Evolutionary conservation across 2,329 filamentous ascomycete genomes (phyloP).

Genomic region (Cladophialophora yegresii): DNA sequence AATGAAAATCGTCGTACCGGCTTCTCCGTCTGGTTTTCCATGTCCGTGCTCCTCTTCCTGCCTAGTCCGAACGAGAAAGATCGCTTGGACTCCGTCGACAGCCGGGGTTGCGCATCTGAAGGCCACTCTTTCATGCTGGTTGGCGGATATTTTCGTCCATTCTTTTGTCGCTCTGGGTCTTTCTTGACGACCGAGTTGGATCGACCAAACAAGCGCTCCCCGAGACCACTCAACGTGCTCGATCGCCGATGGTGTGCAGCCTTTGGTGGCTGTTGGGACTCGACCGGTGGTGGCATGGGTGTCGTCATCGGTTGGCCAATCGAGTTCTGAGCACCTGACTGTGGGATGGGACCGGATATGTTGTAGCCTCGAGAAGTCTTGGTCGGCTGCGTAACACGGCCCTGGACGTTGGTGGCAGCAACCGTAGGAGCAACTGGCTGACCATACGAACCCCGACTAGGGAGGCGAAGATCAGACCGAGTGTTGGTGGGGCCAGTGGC

Average conservation of each 20-base stretch:
- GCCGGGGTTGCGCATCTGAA: slow-evolving; percentile 57
- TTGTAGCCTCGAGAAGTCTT: slow-evolving; percentile 65
- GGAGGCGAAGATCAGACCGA: slow-evolving; percentile 57
- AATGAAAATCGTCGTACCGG: slow-evolving; percentile 68
- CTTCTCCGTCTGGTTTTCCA: slow-evolving; percentile 63
- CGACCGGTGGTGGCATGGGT: slow-evolving; percentile 57
- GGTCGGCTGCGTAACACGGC: slow-evolving; percentile 80
- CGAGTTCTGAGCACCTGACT: slow-evolving; percentile 55
- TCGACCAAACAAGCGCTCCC: slow-evolving; percentile 81
- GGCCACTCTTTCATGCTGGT: slow-evolving; percentile 80
- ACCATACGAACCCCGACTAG: slow-evolving; percentile 78
- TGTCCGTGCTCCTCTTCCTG: slow-evolving; percentile 71
- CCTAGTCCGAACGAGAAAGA: slow-evolving; percentile 70
- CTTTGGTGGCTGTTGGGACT: slow-evolving; percentile 46
- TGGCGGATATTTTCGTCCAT: slow-evolving; percentile 75
- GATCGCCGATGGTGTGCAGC: slow-evolving; percentile 64
- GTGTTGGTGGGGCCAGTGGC: slow-evolving; percentile 47
- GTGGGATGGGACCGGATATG: slow-evolving; percentile 67
- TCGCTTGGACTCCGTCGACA: slow-evolving; percentile 72
- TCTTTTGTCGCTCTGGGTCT: slow-evolving; percentile 47
- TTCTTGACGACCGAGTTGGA: slow-evolving; percentile 62
- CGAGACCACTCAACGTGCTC: slow-evolving; percentile 76
- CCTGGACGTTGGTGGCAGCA: slow-evolving; percentile 84
- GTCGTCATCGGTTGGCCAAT: slow-evolving; percentile 61
- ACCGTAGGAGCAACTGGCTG: slow-evolving; percentile 85